Evolutionary conservation across 768 basidiomycete genomes (phyloP).

Genomic region (Lyophyllum semitale): DNA sequence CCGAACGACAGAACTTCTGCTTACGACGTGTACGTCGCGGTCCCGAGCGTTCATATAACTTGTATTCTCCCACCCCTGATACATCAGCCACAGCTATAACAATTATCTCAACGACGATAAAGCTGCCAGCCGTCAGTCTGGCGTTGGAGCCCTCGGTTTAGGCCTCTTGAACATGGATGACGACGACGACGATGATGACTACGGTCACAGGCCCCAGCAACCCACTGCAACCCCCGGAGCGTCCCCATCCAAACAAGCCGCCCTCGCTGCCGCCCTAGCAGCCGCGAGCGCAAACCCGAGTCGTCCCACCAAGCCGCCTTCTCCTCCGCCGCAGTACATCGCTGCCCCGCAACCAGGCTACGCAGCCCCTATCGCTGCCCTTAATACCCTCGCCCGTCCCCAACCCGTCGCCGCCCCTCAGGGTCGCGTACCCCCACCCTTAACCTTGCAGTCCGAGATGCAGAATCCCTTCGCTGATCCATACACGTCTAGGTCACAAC

Average conservation of each 20-base stretch:
- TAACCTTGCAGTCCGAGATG: constrained; percentile 15
- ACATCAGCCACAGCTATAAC: constrained; percentile 52
- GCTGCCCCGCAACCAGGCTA: constrained; percentile 77
- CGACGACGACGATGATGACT: constrained; percentile 44
- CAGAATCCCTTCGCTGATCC: constrained; percentile 16
- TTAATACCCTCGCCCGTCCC: constrained; percentile 54
- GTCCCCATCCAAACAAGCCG: constrained; percentile 35
- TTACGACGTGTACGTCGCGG: constrained; percentile 63
- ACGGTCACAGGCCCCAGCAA: constrained; percentile 21
- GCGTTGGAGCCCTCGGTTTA: constrained; percentile 54
- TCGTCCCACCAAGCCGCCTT: constrained; percentile 17
- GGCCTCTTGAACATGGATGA: constrained; percentile 49
- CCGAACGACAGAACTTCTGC: constrained; percentile 61
- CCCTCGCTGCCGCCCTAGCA: constrained; percentile 38
- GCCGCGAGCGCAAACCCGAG: constrained; percentile 21
- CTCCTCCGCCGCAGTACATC: constrained; percentile 41
- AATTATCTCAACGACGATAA: constrained; percentile 48
- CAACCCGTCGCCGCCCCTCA: constrained; percentile 40
- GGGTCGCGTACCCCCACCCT: constrained; percentile 24
- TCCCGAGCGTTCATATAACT: constrained; percentile 1
- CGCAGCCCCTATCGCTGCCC: constrained; percentile 65
- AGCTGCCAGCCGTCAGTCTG: constrained; percentile 47
- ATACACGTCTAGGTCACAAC: background rate
- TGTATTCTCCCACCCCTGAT: constrained; percentile 7
- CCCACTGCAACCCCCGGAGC: constrained; percentile 14